phyloP scores from a whole-genome alignment of 2,329 filamentous ascomycete genomes.

The Ophiostoma piceae region DNA sequence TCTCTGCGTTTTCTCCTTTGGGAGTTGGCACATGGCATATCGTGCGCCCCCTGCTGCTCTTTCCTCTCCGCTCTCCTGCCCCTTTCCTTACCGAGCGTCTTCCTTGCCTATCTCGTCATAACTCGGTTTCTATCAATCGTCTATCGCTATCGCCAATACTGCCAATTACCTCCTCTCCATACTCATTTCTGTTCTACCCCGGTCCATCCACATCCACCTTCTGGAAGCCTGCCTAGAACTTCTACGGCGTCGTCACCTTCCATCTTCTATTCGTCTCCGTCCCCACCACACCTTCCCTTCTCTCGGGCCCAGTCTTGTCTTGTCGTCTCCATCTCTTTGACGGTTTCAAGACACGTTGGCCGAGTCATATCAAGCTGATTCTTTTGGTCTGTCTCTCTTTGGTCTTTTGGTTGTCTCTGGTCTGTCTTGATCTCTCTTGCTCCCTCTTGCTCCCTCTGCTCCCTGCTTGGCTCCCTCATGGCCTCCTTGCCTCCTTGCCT shows the following conservation, averaged over 20 bases:
- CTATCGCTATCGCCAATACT: neutral
- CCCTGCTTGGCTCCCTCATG: neutral
- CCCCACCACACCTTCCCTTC: neutral
- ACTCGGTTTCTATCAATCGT: neutral
- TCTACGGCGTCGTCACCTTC: conserved; percentile 6
- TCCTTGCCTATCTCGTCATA: conserved; percentile 10
- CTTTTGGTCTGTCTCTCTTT: neutral
- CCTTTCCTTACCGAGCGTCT: neutral
- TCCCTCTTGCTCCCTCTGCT: neutral
- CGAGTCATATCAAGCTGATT: neutral
- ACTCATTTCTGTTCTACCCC: conserved; percentile 7
- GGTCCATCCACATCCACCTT: conserved; percentile 10
- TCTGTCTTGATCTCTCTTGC: neutral
- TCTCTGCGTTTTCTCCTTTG: conserved; percentile 5
- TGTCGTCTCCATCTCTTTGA: neutral
- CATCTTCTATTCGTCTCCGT: neutral
- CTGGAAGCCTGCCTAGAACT: conserved; percentile 10
- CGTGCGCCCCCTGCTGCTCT: neutral
- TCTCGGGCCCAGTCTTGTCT: neutral
- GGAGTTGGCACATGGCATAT: neutral
- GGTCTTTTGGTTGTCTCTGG: neutral
- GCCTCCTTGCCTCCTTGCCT: neutral
- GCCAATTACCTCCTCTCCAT: neutral
- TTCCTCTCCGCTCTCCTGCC: neutral
- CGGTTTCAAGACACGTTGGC: too few relatives aligned